phyloP scores from a whole-genome alignment of 2,329 filamentous ascomycete species.

The Apiospora phragmitis region DNA sequence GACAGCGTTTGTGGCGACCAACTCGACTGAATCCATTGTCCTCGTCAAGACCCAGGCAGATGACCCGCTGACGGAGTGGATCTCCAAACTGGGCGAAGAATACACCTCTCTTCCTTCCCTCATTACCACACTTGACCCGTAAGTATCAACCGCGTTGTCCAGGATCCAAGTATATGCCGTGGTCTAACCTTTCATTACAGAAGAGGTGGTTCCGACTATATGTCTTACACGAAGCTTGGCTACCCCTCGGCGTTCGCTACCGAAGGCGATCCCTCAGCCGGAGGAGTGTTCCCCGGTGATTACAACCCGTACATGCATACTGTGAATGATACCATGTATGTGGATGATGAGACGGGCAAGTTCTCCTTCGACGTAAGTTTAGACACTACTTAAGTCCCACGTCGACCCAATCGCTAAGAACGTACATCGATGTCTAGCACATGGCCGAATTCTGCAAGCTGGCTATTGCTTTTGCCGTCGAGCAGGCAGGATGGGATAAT shows the following conservation, averaged over 20 bases:
- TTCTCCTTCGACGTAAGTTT: conserved; percentile 39
- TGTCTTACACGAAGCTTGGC: conserved; percentile 40
- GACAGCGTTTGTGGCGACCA: conserved; percentile 38
- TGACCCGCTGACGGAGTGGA: conserved; percentile 37
- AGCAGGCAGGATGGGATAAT: conserved; percentile 42
- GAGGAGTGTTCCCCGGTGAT: conserved; percentile 31
- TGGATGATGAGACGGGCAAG: conserved; percentile 37
- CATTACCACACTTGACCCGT: conserved; percentile 33
- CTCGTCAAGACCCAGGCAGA: conserved; percentile 40
- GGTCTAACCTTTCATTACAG: conserved; percentile 16
- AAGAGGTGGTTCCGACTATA: conserved; percentile 41
- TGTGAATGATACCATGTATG: conserved; percentile 36
- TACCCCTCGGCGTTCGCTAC: conserved; percentile 40
- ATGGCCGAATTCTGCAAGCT: conserved; percentile 42
- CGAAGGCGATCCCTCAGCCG: conserved; percentile 36
- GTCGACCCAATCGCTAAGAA: background rate
- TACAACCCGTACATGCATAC: conserved; percentile 41
- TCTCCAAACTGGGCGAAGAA: conserved; percentile 33
- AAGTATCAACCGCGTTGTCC: conserved; percentile 13
- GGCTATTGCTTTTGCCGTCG: conserved; percentile 39
- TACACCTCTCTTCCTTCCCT: conserved; percentile 37
- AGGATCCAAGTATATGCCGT: background rate
- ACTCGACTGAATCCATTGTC: conserved; percentile 40
- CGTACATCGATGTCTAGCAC: conserved; percentile 25
- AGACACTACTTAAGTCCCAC: background rate